These are phyloP conservation scores for Neonectria neomacrospora DNA, from an alignment of 2,329 filamentous ascomycete species.

Conservation along the genomic window DNA sequence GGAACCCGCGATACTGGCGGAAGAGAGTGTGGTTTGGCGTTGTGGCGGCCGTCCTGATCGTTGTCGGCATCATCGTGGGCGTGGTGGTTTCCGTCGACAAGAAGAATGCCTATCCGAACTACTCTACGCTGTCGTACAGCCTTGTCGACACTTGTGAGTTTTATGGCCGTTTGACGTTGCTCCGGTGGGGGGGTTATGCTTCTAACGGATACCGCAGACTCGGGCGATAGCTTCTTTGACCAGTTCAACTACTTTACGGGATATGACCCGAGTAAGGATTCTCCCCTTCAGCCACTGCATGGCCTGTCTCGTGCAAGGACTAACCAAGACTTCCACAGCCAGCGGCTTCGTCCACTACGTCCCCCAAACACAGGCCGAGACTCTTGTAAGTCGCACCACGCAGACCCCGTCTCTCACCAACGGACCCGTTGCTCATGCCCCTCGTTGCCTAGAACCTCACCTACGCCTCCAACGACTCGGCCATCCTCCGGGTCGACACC, in stretches of 20 bases:
- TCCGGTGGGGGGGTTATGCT: background rate
- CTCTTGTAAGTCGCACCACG: constrained; percentile 54
- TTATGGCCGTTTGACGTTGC: background rate
- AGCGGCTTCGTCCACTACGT: constrained; percentile 66
- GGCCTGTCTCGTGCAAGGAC: constrained; percentile 5
- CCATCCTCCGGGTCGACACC: constrained; percentile 71
- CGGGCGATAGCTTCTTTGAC: constrained; percentile 63
- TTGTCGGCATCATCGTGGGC: constrained; percentile 60
- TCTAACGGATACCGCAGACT: constrained; percentile 50
- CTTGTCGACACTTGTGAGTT: constrained; percentile 61
- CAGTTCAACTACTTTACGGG: constrained; percentile 64
- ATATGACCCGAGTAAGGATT: constrained; percentile 58
- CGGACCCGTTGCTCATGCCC: background rate
- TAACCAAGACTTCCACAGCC: constrained; percentile 44
- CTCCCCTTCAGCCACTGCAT: background rate
- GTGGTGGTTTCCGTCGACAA: constrained; percentile 55
- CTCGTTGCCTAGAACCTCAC: constrained; percentile 71
- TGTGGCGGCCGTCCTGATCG: constrained; percentile 53
- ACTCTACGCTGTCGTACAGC: constrained; percentile 58
- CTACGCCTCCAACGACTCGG: constrained; percentile 63
- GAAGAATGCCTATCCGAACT: constrained; percentile 60
- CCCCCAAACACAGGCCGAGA: constrained; percentile 53
- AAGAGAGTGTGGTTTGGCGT: constrained; percentile 61
- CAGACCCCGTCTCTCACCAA: too few species aligned
- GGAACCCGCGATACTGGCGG: constrained; percentile 64